Evolutionary conservation across 176 grass and related monocot species (phyloP).

Genomic region (Oropetium thomaeum): DNA sequence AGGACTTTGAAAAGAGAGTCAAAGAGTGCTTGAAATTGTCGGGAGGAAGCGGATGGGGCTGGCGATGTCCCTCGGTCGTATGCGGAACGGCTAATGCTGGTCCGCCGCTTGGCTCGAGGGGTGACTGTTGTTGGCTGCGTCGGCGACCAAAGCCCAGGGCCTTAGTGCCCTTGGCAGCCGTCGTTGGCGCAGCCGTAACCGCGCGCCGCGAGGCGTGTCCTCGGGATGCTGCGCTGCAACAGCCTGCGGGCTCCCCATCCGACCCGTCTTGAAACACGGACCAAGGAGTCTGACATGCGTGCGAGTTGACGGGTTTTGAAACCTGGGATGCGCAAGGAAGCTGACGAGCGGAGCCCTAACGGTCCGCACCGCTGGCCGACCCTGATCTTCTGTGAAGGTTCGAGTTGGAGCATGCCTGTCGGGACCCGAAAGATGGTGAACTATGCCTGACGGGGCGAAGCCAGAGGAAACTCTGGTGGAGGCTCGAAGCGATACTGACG

Average conservation of each 20-base stretch:
- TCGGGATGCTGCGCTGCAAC: not conserved
- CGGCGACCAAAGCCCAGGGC: too few species aligned
- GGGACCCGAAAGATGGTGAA: constrained; percentile 80
- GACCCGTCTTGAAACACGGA: constrained; percentile 68
- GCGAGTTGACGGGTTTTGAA: constrained; percentile 50
- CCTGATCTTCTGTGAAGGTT: constrained; percentile 57
- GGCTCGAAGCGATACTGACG: constrained; percentile 59
- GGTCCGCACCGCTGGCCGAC: constrained; percentile 49
- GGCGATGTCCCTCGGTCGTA: too few species aligned
- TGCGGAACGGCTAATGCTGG: too few species aligned
- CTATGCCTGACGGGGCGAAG: constrained; percentile 50
- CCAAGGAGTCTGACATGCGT: constrained; percentile 65
- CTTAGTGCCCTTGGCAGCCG: too few species aligned
- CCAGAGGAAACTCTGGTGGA: constrained; percentile 25
- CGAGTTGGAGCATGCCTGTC: too few species aligned
- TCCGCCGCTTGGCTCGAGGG: too few species aligned
- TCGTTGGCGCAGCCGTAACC: too few species aligned
- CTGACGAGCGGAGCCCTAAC: too few species aligned
- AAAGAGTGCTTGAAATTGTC: constrained; percentile 76
- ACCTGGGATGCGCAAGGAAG: too few species aligned
- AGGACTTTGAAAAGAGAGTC: constrained; percentile 79
- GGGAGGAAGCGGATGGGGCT: too few species aligned
- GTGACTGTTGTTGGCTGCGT: too few species aligned
- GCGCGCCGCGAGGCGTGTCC: too few species aligned
- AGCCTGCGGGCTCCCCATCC: constrained; percentile 54